phyloP scores from a whole-genome alignment of 805 yeast genomes.

The Lachancea nothofagi region DNA sequence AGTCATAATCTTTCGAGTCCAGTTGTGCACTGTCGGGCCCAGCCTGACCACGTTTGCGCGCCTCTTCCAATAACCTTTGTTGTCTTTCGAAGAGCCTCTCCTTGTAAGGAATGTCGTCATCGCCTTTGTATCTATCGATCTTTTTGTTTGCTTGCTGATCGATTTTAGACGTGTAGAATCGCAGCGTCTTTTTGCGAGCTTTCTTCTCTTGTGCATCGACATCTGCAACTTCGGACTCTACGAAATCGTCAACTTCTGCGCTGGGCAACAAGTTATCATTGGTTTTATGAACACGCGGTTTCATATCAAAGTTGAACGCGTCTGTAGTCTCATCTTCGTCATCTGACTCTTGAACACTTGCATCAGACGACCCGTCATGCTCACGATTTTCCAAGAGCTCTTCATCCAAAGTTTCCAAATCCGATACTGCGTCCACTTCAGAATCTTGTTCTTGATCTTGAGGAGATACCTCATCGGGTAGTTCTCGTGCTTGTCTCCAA shows the following conservation, averaged over 20 bases:
- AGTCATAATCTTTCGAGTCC: constrained; percentile 44
- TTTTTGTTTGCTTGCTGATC: constrained; percentile 73
- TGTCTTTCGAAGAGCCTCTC: constrained; percentile 89
- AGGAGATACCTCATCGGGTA: constrained; percentile 34
- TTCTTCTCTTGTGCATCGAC: constrained; percentile 84
- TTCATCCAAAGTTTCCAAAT: constrained; percentile 16
- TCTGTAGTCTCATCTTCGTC: constrained; percentile 33
- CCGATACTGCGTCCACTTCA: constrained; percentile 22
- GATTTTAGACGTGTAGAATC: constrained; percentile 95
- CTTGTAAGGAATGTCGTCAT: constrained; percentile 83
- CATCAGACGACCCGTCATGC: constrained; percentile 19
- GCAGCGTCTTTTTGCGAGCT: constrained; percentile 69
- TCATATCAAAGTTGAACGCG: constrained; percentile 44
- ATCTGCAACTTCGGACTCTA: constrained; percentile 70
- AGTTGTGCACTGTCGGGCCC: constrained; percentile 51
- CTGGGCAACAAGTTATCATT: constrained; percentile 17
- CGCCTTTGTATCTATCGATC: constrained; percentile 64
- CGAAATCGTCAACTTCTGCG: constrained; percentile 44
- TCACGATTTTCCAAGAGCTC: constrained; percentile 19
- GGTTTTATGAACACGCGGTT: constrained; percentile 47
- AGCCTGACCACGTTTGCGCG: constrained; percentile 73
- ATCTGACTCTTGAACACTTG: constrained; percentile 19
- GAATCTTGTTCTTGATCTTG: constrained; percentile 28
- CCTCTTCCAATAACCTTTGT: constrained; percentile 80
- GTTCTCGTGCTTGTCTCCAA: constrained; percentile 75